Evolutionary conservation across 2,329 filamentous ascomycete species (phyloP).

Genomic region (Pestalotiopsis sp.): DNA sequence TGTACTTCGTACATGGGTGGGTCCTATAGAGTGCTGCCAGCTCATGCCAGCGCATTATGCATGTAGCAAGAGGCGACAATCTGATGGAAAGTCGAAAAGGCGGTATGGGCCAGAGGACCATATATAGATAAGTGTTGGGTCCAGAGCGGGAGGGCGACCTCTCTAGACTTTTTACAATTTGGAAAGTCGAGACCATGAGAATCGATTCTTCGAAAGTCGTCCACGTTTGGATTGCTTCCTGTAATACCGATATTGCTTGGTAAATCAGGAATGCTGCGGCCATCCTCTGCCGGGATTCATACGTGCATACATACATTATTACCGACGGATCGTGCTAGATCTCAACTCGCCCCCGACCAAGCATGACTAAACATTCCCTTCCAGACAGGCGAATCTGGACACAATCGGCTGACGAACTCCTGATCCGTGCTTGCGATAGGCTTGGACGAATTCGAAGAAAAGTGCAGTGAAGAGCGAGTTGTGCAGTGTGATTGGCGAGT

Average conservation of each 20-base stretch:
- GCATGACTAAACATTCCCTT: constrained; percentile 24
- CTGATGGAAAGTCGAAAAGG: constrained; percentile 33
- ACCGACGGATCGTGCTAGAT: constrained; percentile 11
- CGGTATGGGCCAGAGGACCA: constrained; percentile 32
- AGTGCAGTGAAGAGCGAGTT: constrained; percentile 20
- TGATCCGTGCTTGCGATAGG: constrained; percentile 35
- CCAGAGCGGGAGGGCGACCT: constrained; percentile 1
- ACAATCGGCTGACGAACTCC: constrained; percentile 32
- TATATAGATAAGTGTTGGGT: constrained; percentile 13
- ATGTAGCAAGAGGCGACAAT: constrained; percentile 31
- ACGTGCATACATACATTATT: neutral
- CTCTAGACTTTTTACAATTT: neutral
- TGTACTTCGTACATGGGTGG: constrained; percentile 19
- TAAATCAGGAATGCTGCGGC: neutral
- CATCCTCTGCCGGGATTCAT: neutral
- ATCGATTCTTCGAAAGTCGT: neutral
- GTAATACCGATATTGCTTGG: constrained; percentile 5
- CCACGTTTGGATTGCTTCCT: neutral
- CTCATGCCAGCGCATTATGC: constrained; percentile 40
- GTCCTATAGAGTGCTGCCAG: constrained; percentile 36
- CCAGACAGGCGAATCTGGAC: constrained; percentile 23
- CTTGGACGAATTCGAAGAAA: constrained; percentile 22
- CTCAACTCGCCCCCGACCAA: neutral
- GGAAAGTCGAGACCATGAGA: neutral
- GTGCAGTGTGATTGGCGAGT: constrained; percentile 34